Conservation (phyloP, 116 monocot species). For the Iris pallida region DNA sequence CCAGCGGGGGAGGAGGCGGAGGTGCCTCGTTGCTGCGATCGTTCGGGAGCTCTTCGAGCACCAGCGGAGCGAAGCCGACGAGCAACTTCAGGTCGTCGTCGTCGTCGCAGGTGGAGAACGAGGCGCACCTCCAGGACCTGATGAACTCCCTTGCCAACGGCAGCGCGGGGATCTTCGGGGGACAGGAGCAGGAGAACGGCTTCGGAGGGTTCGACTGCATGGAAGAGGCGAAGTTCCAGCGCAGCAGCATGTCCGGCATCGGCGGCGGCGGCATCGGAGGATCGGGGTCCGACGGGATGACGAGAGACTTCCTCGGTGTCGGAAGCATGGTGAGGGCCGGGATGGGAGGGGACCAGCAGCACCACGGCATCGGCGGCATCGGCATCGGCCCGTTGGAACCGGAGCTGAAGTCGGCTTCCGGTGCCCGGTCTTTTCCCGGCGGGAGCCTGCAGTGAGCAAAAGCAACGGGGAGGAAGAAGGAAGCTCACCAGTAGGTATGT, state of each 20-base stretch:
- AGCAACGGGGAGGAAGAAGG: not conserved
- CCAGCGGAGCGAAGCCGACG: not conserved
- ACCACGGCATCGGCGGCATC: not conserved
- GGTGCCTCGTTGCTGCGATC: not conserved
- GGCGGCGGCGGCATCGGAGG: slow-evolving; percentile 19
- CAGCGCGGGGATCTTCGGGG: slow-evolving; percentile 31
- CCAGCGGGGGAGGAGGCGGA: slow-evolving; percentile 14
- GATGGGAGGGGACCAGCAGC: slow-evolving; percentile 42
- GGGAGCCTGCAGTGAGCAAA: not conserved
- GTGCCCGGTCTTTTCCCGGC: slow-evolving; percentile 6
- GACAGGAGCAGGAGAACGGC: slow-evolving; percentile 18
- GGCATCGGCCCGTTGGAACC: slow-evolving; percentile 40
- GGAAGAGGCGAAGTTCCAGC: slow-evolving; percentile 39
- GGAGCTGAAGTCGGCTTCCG: slow-evolving; percentile 40
- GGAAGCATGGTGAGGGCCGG: slow-evolving; percentile 51
- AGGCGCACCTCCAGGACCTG: slow-evolving; percentile 58
- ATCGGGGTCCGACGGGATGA: slow-evolving; percentile 49
- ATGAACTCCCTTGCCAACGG: slow-evolving; percentile 81
- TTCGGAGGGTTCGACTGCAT: slow-evolving; percentile 23
- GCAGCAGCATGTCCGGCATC: slow-evolving; percentile 12
- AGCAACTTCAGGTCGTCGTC: slow-evolving; percentile 1
- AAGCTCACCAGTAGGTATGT: not conserved
- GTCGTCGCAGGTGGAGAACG: slow-evolving; percentile 50
- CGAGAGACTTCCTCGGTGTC: slow-evolving; percentile 86
- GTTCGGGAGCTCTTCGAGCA: not conserved